These are phyloP conservation scores for Blastobotrys persicus DNA, from an alignment of 1,139 yeast genomes.

Conservation along the genomic window DNA sequence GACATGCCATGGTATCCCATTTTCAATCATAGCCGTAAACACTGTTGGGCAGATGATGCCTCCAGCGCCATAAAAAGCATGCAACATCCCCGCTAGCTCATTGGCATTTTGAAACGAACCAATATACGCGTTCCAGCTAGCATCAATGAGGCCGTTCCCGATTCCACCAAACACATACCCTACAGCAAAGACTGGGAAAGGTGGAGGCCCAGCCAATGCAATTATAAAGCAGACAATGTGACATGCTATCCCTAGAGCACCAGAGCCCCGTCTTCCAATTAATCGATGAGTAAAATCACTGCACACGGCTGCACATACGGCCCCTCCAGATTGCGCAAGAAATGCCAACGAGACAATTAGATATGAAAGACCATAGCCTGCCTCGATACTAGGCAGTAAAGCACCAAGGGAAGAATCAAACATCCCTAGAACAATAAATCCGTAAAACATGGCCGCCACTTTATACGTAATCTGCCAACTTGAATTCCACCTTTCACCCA, in stretches of 20 bases:
- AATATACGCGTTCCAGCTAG: constrained; percentile 57
- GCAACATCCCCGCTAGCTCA: constrained; percentile 50
- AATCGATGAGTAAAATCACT: constrained; percentile 39
- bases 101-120: constrained; percentile 49
- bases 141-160: constrained; percentile 52
- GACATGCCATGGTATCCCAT: constrained; percentile 51
- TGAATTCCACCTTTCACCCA: background rate
- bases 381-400: constrained; percentile 24
- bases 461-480: constrained; percentile 11
- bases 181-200: constrained; percentile 42
- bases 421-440: constrained; percentile 22
- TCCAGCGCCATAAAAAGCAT: constrained; percentile 61
- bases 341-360: constrained; percentile 30
- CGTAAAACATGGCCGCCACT: constrained; percentile 16
- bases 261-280: constrained; percentile 44
- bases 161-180: constrained; percentile 59
- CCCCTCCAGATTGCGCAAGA: constrained; percentile 36
- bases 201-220: constrained; percentile 41
- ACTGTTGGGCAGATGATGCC: constrained; percentile 59
- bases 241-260: constrained; percentile 40
- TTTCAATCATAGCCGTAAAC: constrained; percentile 51
- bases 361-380: constrained; percentile 28
- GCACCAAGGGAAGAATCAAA: constrained; percentile 29
- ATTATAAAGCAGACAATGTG: constrained; percentile 43
- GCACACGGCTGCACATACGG: constrained; percentile 38